Conservation (phyloP, 805 yeast species). For the Candida anglica region DNA sequence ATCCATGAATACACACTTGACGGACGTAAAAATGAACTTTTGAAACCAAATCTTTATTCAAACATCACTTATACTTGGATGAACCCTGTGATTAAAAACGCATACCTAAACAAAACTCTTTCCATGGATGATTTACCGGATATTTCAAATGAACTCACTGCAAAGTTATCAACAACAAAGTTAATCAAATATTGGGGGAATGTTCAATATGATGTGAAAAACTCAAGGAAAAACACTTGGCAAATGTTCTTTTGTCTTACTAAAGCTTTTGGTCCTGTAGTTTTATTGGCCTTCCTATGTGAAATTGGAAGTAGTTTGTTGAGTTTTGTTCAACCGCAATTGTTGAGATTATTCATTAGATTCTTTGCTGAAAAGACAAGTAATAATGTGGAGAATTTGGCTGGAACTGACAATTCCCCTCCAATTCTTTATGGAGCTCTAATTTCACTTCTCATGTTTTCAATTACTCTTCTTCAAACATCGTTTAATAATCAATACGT, state of each 20-base stretch:
- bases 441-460: slow-evolving; percentile 62
- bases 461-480: slow-evolving; percentile 57
- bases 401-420: slow-evolving; percentile 7
- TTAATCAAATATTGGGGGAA: slow-evolving; percentile 17
- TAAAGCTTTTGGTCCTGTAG: slow-evolving; percentile 23
- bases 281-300: slow-evolving; percentile 16
- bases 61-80: slow-evolving; percentile 45
- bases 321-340: slow-evolving; percentile 79
- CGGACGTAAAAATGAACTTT: slow-evolving; percentile 6
- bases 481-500: slow-evolving; percentile 66
- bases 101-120: slow-evolving; percentile 34
- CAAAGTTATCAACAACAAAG: slow-evolving; percentile 13
- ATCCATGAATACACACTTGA: slow-evolving; percentile 18
- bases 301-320: slow-evolving; percentile 19
- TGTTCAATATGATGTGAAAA: slow-evolving; percentile 1
- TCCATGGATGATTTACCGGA: slow-evolving; percentile 28
- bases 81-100: slow-evolving; percentile 39
- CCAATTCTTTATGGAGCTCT: slow-evolving; percentile 59
- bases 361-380: slow-evolving; percentile 36
- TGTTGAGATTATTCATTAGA: slow-evolving; percentile 61
- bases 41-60: slow-evolving; percentile 30
- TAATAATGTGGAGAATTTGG: no score
- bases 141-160: slow-evolving; percentile 20
- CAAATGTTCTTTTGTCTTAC: slow-evolving; percentile 14
- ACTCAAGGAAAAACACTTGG: slow-evolving; percentile 1